A percentile compares a stretch with the other conserved stretches of the same genome.
phyloP scores from a whole-genome alignment of 176 grass and related monocot species.

The Rhynchospora pubera region DNA sequence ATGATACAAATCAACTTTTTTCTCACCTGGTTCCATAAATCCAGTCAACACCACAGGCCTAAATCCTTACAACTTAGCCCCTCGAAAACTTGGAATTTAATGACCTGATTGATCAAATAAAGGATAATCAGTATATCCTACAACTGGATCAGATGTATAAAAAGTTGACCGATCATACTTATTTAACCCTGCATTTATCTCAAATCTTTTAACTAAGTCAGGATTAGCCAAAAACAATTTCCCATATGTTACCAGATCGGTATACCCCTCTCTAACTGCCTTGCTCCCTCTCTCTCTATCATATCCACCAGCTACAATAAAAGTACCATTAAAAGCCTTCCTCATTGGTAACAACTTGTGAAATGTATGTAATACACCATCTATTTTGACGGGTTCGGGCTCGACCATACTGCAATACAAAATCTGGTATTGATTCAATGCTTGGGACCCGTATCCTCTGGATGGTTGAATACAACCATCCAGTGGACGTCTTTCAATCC shows the following conservation, averaged over 20 bases:
- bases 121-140: slow-evolving; percentile 44
- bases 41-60: neutral
- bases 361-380: slow-evolving; percentile 19
- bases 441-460: too few species aligned
- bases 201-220: slow-evolving; percentile 40
- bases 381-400: slow-evolving; percentile 29
- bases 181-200: slow-evolving; percentile 24
- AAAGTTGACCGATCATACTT: slow-evolving; percentile 47
- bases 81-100: neutral
- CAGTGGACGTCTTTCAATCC: too few species aligned
- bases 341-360: slow-evolving; percentile 36
- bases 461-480: too few species aligned
- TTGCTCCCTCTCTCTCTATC: slow-evolving; percentile 38
- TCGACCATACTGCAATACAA: slow-evolving; percentile 49
- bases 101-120: slow-evolving; percentile 27
- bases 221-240: slow-evolving; percentile 55
- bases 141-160: slow-evolving; percentile 33
- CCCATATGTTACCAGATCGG: slow-evolving; percentile 40
- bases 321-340: slow-evolving; percentile 31
- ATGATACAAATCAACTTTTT: too few species aligned
- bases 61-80: neutral
- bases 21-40: neutral
- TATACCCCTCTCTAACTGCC: slow-evolving; percentile 33
- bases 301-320: slow-evolving; percentile 50
- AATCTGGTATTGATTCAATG: slow-evolving; percentile 27